A percentile compares a stretch with the other conserved stretches of the same genome.
phyloP scores from a whole-genome alignment of 352 stramenopile species.

The Pythium myriotylum region DNA sequence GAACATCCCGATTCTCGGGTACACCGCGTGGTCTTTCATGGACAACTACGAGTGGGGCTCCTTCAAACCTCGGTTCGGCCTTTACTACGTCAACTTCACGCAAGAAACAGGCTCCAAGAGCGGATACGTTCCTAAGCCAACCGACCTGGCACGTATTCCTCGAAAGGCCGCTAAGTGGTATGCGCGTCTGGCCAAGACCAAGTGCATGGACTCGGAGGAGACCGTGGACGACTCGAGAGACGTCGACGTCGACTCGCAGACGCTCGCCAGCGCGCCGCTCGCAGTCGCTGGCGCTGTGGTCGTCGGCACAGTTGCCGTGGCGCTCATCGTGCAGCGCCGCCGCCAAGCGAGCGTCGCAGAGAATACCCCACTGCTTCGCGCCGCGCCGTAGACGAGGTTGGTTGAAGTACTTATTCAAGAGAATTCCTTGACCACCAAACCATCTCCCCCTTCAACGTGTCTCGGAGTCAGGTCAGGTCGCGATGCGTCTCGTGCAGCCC shows the following conservation, averaged over 20 bases:
- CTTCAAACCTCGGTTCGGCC: constrained; percentile 61
- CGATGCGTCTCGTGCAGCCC: neutral
- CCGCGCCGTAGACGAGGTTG: neutral
- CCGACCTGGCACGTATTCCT: constrained; percentile 43
- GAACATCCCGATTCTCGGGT: constrained; percentile 84
- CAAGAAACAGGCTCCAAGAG: constrained; percentile 37
- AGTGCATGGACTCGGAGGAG: constrained; percentile 43
- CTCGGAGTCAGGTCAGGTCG: too few relatives aligned
- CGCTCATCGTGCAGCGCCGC: constrained; percentile 1
- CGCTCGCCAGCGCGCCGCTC: neutral
- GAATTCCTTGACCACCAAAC: constrained; percentile 3
- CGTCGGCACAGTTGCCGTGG: neutral
- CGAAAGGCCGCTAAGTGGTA: constrained; percentile 67
- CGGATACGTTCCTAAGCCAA: constrained; percentile 26
- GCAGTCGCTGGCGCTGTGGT: neutral
- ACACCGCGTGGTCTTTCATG: constrained; percentile 93
- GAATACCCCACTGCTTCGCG: constrained; percentile 9
- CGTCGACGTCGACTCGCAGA: neutral
- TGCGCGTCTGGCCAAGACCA: constrained; percentile 50
- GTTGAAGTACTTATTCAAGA: constrained; percentile 17
- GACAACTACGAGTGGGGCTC: constrained; percentile 96
- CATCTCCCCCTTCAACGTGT: neutral
- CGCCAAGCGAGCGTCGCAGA: constrained; percentile 1
- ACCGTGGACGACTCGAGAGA: neutral
- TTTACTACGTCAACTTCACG: constrained; percentile 72